Evolutionary conservation across 768 basidiomycete species (phyloP).

Genomic region (Serpula lacrymans): DNA sequence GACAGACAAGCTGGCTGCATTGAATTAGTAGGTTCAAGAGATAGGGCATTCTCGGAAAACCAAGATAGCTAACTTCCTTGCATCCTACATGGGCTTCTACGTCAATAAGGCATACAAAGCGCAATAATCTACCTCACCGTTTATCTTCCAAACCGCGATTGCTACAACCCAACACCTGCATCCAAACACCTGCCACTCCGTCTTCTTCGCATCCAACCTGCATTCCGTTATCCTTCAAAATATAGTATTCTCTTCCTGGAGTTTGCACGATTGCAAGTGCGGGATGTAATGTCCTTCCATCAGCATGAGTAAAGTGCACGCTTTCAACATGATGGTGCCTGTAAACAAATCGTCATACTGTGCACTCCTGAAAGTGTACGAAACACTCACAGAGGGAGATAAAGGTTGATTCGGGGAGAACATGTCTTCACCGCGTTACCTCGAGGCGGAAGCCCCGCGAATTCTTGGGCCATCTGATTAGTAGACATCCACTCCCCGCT

Average conservation of each 20-base stretch:
- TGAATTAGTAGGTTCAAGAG: too few species aligned
- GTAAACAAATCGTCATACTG: background rate
- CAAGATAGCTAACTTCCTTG: too few species aligned
- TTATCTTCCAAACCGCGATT: background rate
- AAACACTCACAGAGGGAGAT: slow-evolving; percentile 56
- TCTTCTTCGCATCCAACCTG: slow-evolving; percentile 76
- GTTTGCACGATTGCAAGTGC: slow-evolving; percentile 73
- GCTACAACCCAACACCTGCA: slow-evolving; percentile 51
- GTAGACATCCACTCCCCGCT: slow-evolving; percentile 70
- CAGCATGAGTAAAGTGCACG: slow-evolving; percentile 54
- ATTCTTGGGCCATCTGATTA: slow-evolving; percentile 69
- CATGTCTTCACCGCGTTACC: slow-evolving; percentile 9
- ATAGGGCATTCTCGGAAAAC: too few species aligned
- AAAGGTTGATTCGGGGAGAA: slow-evolving; percentile 46
- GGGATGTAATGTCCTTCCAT: slow-evolving; percentile 46
- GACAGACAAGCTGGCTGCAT: too few species aligned
- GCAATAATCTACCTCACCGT: too few species aligned
- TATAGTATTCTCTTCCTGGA: slow-evolving; percentile 60
- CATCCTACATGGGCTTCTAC: background rate
- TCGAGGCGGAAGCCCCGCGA: slow-evolving; percentile 43
- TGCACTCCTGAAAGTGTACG: background rate
- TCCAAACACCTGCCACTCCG: slow-evolving; percentile 63
- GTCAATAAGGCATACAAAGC: background rate
- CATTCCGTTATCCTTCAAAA: slow-evolving; percentile 75
- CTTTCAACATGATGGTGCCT: slow-evolving; percentile 80